Evolutionary conservation across 2,329 filamentous ascomycete species (phyloP), one percentile per base, ranked within the genome.

Genomic region (Pyrenophora teres): DNA sequence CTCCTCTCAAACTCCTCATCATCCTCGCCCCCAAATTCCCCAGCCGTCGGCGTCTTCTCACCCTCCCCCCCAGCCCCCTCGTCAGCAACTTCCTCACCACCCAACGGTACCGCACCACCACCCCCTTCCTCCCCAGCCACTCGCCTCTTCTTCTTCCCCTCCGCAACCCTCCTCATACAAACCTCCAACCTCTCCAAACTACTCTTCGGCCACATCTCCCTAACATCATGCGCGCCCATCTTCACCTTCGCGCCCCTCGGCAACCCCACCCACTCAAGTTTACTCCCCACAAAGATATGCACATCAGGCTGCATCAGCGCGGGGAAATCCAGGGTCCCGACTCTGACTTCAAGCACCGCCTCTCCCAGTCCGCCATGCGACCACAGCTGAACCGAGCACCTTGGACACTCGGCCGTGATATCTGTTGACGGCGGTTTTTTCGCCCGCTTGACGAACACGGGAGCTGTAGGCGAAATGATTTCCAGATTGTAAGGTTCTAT

Each of bases 1-100:
- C 58, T 58, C 52, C 48, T 61, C 38, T 70, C 69, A 39, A 69
- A 70, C 10, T 64, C 68, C 30, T 70, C 66, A 13, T 68, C 67
- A 18, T 66, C 60, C n/a, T 67, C 64, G 0, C 47, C 52, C 2
- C 35, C 51, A 18, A 52, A 46, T 12, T 54, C 60, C 46, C 55
- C 57, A 2, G 61, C 68, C 2, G 66, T 69, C 2, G 68, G 68
- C n/a, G 68, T 71, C 46, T 67, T 70, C 19, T 71, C 67, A 2
- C 63, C 50, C 23, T 52, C 63, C 36, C 57, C 60, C 9, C 47
- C 48, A 2, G 32, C 48, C 10, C 48, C 54, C 13, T 35, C 51
- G 2, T 41, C 40, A 3, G 35, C 53, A 8, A 53, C 46, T 23
- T 23, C 46, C 12, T 41, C 40, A 1, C 12, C 25, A 19, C 6